Evolutionary conservation across 2,329 filamentous ascomycete species (phyloP).

Genomic region (Fusarium nisikadoi): DNA sequence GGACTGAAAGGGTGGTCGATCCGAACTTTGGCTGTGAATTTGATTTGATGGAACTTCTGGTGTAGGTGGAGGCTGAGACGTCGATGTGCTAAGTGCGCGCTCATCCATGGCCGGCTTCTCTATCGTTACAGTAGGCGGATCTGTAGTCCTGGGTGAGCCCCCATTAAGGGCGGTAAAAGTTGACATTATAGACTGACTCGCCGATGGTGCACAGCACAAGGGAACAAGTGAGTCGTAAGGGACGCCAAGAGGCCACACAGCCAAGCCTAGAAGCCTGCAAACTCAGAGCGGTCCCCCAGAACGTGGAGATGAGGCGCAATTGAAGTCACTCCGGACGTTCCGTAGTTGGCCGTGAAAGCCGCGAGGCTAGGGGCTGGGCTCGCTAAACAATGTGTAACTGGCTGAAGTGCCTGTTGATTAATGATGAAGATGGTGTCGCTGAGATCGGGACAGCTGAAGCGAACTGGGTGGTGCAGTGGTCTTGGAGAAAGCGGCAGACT

Average conservation of each 20-base stretch:
- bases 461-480: slow-evolving; percentile 9
- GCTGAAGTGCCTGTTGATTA: not conserved
- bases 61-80: slow-evolving; percentile 41
- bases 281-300: slow-evolving; percentile 5
- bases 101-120: slow-evolving; percentile 51
- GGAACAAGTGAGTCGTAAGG: not conserved
- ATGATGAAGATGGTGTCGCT: not conserved
- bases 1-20: slow-evolving; percentile 55
- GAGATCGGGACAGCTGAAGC: not conserved
- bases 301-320: slow-evolving; percentile 7
- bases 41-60: slow-evolving; percentile 46
- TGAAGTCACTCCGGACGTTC: slow-evolving; percentile 30
- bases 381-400: not conserved
- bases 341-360: slow-evolving; percentile 19
- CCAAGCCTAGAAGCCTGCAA: slow-evolving; percentile 2
- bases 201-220: not conserved
- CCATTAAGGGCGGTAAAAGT: slow-evolving; percentile 65
- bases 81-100: slow-evolving; percentile 42
- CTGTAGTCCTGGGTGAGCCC: slow-evolving; percentile 57
- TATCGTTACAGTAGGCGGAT: slow-evolving; percentile 46
- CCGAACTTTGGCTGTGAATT: slow-evolving; percentile 55
- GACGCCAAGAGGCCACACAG: not conserved
- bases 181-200: slow-evolving; percentile 53
- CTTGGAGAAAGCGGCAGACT: slow-evolving; percentile 12
- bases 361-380: slow-evolving; percentile 1